phyloP scores from a whole-genome alignment of 768 basidiomycete genomes.

The Pulveroboletus sp. region DNA sequence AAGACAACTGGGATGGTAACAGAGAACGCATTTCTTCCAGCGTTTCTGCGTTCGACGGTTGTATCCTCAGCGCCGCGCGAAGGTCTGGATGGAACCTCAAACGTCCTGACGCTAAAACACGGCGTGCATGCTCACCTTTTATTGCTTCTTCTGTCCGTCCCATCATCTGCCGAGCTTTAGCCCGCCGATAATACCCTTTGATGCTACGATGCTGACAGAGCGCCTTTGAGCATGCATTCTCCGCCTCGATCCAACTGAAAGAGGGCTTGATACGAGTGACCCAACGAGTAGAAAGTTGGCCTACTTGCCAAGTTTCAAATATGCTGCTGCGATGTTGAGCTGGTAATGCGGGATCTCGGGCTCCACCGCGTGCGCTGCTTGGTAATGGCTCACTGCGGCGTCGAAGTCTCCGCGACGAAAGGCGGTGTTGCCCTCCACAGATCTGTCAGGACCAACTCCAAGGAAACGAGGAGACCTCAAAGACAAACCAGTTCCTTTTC shows the following conservation, averaged over 20 bases:
- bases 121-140: slow-evolving; percentile 38
- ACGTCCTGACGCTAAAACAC: too few species aligned
- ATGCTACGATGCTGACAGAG: slow-evolving; percentile 60
- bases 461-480: background rate
- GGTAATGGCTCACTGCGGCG: slow-evolving; percentile 53
- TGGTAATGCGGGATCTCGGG: slow-evolving; percentile 73
- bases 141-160: slow-evolving; percentile 53
- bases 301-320: slow-evolving; percentile 66
- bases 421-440: slow-evolving; percentile 56
- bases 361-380: slow-evolving; percentile 57
- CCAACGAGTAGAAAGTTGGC: slow-evolving; percentile 22
- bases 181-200: slow-evolving; percentile 68
- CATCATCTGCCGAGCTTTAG: slow-evolving; percentile 60
- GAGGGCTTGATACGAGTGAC: slow-evolving; percentile 14
- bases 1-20: slow-evolving; percentile 20
- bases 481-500: slow-evolving; percentile 62
- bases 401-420: slow-evolving; percentile 61
- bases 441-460: slow-evolving; percentile 3
- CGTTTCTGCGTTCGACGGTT: slow-evolving; percentile 63
- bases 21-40: slow-evolving; percentile 49
- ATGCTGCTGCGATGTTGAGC: slow-evolving; percentile 70
- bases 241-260: slow-evolving; percentile 65
- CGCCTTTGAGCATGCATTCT: slow-evolving; percentile 63
- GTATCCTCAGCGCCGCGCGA: slow-evolving; percentile 53
- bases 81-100: slow-evolving; percentile 41